Percentiles rank a stretch among this genome's conserved stretches.
Evolutionary conservation across 169 alveolate genomes (phyloP).

Genomic region (Eimeria necatrix): DNA sequence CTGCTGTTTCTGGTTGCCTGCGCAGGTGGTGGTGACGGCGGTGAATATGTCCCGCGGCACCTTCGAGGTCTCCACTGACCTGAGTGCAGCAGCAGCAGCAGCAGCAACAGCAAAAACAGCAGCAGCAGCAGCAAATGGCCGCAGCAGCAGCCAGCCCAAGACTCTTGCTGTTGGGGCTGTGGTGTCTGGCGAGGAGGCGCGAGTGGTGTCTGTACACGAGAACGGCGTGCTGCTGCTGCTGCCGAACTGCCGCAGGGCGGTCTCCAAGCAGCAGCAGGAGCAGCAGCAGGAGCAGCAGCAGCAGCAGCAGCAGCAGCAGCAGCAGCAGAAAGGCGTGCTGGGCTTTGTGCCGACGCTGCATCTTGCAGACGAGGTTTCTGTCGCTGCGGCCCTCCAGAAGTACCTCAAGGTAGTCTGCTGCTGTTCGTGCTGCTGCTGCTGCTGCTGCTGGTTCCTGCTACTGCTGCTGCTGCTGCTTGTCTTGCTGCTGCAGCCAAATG

Average conservation of each 20-base stretch:
- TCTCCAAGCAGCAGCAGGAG: slow-evolving; percentile 41
- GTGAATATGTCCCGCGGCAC: slow-evolving; percentile 5
- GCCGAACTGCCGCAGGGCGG: background rate
- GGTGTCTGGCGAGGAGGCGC: background rate
- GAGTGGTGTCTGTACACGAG: slow-evolving; percentile 30
- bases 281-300: no score
- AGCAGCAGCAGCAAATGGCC: background rate
- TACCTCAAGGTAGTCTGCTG: slow-evolving; percentile 19
- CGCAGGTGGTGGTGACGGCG: slow-evolving; percentile 47
- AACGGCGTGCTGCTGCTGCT: slow-evolving; percentile 54
- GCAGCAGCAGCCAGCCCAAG: slow-evolving; percentile 39
- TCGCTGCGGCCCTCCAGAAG: background rate
- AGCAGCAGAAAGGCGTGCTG: slow-evolving; percentile 11
- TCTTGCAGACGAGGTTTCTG: slow-evolving; percentile 14
- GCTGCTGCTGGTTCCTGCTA: slow-evolving; percentile 49
- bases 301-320: slow-evolving; percentile 34
- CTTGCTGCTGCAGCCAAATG: slow-evolving; percentile 6
- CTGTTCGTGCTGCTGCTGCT: slow-evolving; percentile 12
- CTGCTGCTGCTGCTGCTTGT: background rate
- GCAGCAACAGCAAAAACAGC: slow-evolving; percentile 39
- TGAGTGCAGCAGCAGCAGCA: slow-evolving; percentile 41
- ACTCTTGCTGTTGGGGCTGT: background rate
- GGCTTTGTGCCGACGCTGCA: slow-evolving; percentile 53
- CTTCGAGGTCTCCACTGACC: slow-evolving; percentile 24
- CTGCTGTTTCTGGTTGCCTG: background rate